phyloP scores from a whole-genome alignment of 2,329 filamentous ascomycete genomes.

The Coniochaeta prunicola region DNA sequence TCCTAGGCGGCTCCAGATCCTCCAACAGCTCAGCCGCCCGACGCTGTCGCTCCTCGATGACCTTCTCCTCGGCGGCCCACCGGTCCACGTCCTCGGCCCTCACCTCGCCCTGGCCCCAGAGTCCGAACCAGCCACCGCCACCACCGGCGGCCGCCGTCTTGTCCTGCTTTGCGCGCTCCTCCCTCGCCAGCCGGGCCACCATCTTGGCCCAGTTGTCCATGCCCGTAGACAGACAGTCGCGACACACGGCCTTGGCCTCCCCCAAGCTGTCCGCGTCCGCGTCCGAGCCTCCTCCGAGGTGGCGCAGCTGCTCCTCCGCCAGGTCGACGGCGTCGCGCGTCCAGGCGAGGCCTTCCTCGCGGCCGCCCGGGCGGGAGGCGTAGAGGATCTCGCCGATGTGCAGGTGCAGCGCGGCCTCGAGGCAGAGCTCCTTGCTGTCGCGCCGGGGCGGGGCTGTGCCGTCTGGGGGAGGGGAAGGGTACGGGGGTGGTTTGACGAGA shows the following conservation, averaged over 20 bases:
- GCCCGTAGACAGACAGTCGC: conserved; percentile 68
- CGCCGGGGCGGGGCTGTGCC: conserved; percentile 63
- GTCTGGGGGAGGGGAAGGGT: conserved; percentile 63
- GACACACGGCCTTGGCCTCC: conserved; percentile 54
- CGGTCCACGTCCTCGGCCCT: conserved; percentile 31
- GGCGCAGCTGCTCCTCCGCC: conserved; percentile 61
- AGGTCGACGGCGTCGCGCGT: conserved; percentile 80
- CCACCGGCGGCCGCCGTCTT: conserved; percentile 3
- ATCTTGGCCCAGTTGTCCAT: conserved; percentile 79
- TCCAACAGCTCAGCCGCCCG: conserved; percentile 46
- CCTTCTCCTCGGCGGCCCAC: conserved; percentile 48
- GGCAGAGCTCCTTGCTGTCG: conserved; percentile 60
- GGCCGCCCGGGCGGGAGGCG: conserved; percentile 46
- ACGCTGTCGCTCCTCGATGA: conserved; percentile 43
- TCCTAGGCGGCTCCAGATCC: conserved; percentile 30
- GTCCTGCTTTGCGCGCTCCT: conserved; percentile 33
- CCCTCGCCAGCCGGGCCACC: conserved; percentile 56
- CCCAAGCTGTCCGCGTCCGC: conserved; percentile 20
- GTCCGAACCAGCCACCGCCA: conserved; percentile 21
- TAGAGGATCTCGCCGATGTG: conserved; percentile 95
- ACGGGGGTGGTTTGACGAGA: conserved; percentile 43
- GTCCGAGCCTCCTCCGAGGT: conserved; percentile 22
- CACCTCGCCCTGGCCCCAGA: conserved; percentile 29
- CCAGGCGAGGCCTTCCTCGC: conserved; percentile 75
- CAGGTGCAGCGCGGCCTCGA: conserved; percentile 78